phyloP scores from a whole-genome alignment of 805 yeast genomes.

The Barnettozyma pratensis region DNA sequence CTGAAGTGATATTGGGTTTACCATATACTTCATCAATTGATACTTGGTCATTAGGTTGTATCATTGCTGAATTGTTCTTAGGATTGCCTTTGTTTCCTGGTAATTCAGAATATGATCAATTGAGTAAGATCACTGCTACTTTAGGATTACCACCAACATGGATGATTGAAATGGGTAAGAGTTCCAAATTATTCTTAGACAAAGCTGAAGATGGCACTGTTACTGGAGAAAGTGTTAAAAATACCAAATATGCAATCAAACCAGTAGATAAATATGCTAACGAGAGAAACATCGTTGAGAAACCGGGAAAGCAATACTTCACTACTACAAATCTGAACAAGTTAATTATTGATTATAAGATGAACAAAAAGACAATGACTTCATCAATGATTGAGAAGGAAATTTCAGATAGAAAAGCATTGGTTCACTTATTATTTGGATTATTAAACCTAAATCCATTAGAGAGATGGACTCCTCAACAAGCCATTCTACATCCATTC shows the following conservation, averaged over 20 bases:
- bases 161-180: slow-evolving; percentile 96
- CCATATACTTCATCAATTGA: slow-evolving; percentile 92
- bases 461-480: slow-evolving; percentile 96
- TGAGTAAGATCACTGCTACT: slow-evolving; percentile 75
- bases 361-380: slow-evolving; percentile 53
- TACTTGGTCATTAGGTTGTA: slow-evolving; percentile 96
- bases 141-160: slow-evolving; percentile 87
- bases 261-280: slow-evolving; percentile 42
- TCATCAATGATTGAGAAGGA: slow-evolving; percentile 55
- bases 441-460: slow-evolving; percentile 81
- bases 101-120: slow-evolving; percentile 86
- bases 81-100: slow-evolving; percentile 97
- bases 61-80: slow-evolving; percentile 81
- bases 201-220: slow-evolving; percentile 16
- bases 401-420: slow-evolving; percentile 60
- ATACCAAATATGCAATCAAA: slow-evolving; percentile 20
- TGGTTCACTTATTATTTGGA: slow-evolving; percentile 75
- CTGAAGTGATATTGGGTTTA: slow-evolving; percentile 87
- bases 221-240: slow-evolving; percentile 4
- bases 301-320: slow-evolving; percentile 83
- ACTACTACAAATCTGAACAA: slow-evolving; percentile 60
- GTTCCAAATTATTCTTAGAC: slow-evolving; percentile 55
- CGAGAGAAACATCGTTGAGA: slow-evolving; percentile 56
- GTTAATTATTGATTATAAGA: slow-evolving; percentile 69
- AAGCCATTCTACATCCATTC: slow-evolving; percentile 89